Base-by-base conservation (phyloP, 2,329 filamentous ascomycete species). In the Pseudocercospora pini-densiflorae region DNA sequence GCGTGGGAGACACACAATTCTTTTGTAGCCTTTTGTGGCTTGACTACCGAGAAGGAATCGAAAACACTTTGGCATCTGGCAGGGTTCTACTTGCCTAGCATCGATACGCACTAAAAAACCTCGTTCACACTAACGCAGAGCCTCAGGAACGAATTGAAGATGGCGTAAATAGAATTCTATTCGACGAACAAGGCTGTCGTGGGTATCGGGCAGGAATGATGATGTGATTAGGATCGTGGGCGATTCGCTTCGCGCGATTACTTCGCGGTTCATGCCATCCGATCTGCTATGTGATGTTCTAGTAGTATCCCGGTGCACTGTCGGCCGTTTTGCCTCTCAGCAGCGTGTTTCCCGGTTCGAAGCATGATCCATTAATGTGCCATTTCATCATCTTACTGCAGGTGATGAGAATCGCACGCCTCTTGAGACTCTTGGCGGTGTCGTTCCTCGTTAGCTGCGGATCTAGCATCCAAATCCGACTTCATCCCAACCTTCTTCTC, bases 101-200 rank as follows among this genome's bases (percentile, higher is more conserved):
- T n/a, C n/a, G 33, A 36, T 14, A 36, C 33, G 33, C 33, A 16
- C 33, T 36, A 31, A 6, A 36, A 5, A 6, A 36, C 36, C 36
- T 40, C 36, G 14, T 40, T 40, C 36, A 40, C 31, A 9, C 29
- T 58, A 23, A 43, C 31, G 55, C 55, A 58, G 55, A 58, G 33
- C 55, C 55, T 58, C 55, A 58, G 55, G 31, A 58, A 58, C 55
- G 55, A 58, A 58, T 58, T 29, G 55, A 36, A 43, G 31, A 40
- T 36, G 29, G 33, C 33, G 29, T n/a, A 40, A 24, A 58, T 58
- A 40, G n/a, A 33, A n/a, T 58, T 40, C 51, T 31, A 19, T 55
- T 27, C 24, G 53, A 29, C 3, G n/a, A 33, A 33, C 27, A 12
- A 27, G 47, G 47, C 19, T 23, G 45, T 49, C 10, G 33, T 33